Base-by-base conservation (phyloP, 169 alveolate species). In the Cryptosporidium felis region DNA sequence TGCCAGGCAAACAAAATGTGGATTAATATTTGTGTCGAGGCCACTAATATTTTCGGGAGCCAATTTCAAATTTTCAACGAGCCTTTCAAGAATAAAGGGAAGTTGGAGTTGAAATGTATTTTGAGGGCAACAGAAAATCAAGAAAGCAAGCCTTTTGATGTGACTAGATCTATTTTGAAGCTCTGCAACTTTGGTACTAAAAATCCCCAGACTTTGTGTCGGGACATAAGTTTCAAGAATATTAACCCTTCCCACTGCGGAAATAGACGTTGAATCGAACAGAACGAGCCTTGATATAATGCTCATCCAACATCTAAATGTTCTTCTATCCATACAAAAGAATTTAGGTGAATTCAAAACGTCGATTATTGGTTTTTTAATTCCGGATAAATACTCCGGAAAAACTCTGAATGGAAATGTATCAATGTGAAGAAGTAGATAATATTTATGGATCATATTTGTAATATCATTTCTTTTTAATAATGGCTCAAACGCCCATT, bases 71-170 rank as follows among this genome's bases (percentile, higher is more conserved):
- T 62, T 81, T 63, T 92, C 95, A 34, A 90, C 90, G 28, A 90
- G 90, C 62, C 80, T 92, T 80, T 92, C 95, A 88, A 92, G 80
- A 32, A 92, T 80, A 34, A 80, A 61, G 42, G 91, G 80, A 16
- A 91, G 82, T 45, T 90, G 91, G 42, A 62, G 60, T 26, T 90
- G 89, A 56, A 90, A 89, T 12, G 81, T 67, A 80, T 92, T 90
- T 82, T 90, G 81, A 0, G 90, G 91, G 47, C 93, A 89, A 45
- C 91, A 92, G 81, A 89, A 90, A 63, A 92, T 82, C 62, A 92
- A 81, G 51, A 92, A 91, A 38, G 93, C 88, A 47, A 92, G 74
- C 23, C 95, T 63, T 63, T 62, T 74, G 46, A 89, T 59, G 44
- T 89, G 60, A 4, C 47, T 28, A 42, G 59, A 46, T 5, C 91